Conservation (phyloP, 148 eudicot species). For the Silene latifolia region DNA sequence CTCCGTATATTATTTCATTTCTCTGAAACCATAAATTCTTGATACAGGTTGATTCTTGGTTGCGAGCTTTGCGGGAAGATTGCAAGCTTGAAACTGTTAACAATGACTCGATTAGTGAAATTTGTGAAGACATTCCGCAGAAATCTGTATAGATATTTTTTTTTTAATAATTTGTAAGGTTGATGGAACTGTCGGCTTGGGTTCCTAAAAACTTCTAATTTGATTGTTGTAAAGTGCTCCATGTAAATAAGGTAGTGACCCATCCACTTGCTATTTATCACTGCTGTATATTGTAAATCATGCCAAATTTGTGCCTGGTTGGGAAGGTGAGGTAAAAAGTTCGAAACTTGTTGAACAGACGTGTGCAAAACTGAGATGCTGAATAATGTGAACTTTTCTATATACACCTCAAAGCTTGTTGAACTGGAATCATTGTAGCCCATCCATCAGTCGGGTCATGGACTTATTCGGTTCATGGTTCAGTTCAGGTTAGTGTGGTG, state of each 20-base stretch:
- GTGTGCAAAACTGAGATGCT: not conserved
- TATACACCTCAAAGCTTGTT: not conserved
- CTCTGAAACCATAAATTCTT: slow-evolving; percentile 1
- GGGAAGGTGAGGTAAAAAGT: not conserved
- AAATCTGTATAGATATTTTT: slow-evolving; percentile 19
- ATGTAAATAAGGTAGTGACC: slow-evolving; percentile 15
- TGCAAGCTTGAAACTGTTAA: slow-evolving; percentile 45
- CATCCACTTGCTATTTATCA: not conserved
- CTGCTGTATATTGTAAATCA: not conserved
- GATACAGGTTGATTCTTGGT: slow-evolving; percentile 65
- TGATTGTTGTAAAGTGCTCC: slow-evolving; percentile 19
- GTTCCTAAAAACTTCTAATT: slow-evolving; percentile 10
- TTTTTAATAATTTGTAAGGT: not conserved
- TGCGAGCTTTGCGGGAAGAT: slow-evolving; percentile 50
- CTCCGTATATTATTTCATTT: not conserved
- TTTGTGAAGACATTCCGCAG: slow-evolving; percentile 18
- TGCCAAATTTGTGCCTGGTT: not conserved
- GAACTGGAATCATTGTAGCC: not conserved
- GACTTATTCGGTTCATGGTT: no score
- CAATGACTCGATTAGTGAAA: slow-evolving; percentile 22
- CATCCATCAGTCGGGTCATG: not conserved
- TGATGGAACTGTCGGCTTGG: slow-evolving; percentile 8
- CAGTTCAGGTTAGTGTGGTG: no score
- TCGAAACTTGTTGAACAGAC: not conserved
- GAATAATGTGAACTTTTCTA: not conserved